A percentile compares a stretch with the other conserved stretches of the same genome.
Conservation (phyloP, 2,329 filamentous ascomycete species). For the Sphaerulina populicola region DNA sequence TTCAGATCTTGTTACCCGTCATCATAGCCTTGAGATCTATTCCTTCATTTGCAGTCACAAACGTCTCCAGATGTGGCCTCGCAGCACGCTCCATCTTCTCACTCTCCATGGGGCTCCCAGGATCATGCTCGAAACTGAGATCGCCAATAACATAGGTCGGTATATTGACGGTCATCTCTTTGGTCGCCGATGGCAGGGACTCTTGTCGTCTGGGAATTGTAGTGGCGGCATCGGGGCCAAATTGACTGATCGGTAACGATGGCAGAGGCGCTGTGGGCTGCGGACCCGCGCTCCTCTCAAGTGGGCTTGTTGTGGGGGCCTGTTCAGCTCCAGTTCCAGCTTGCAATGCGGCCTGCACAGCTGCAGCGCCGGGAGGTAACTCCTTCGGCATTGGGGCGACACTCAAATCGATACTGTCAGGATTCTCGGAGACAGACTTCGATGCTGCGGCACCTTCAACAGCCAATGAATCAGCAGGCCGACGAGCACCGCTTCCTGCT, state of each 20-base stretch:
- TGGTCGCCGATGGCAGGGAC: neutral
- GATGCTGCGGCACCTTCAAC: neutral
- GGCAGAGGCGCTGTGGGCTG: constrained; percentile 1
- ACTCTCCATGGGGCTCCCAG: constrained; percentile 3
- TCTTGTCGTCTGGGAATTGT: neutral
- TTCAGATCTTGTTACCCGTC: constrained; percentile 6
- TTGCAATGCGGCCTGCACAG: constrained; percentile 1
- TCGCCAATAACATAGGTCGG: constrained; percentile 4
- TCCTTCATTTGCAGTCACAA: constrained; percentile 45
- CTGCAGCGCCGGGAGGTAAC: neutral
- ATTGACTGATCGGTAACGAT: constrained; percentile 6
- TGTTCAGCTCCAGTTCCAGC: neutral
- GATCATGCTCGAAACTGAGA: constrained; percentile 11
- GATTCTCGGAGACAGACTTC: neutral
- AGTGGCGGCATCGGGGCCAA: neutral
- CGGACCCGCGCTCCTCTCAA: neutral
- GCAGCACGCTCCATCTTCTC: neutral
- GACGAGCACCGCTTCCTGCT: neutral
- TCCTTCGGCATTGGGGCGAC: neutral
- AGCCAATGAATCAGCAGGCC: neutral
- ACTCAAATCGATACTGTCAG: neutral
- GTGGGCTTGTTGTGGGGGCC: neutral
- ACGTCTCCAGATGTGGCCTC: constrained; percentile 45
- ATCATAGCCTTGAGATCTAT: constrained; percentile 7
- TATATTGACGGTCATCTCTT: neutral